These are phyloP conservation scores for Pythium phragmiticola DNA, from an alignment of 352 stramenopile species.

Conservation along the genomic window DNA sequence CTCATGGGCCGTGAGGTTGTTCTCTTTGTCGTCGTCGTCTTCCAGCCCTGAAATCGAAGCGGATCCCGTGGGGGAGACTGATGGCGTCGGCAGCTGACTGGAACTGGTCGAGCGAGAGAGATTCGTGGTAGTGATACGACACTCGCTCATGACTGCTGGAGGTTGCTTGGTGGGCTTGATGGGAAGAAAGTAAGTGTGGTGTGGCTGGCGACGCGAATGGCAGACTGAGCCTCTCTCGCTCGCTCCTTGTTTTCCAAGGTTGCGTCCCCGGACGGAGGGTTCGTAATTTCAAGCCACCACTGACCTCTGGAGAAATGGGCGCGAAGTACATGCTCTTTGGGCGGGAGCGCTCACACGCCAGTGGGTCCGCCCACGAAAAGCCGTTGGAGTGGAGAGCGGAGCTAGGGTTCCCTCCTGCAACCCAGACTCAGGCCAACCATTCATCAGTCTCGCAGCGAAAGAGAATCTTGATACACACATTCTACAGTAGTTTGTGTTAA, in stretches of 20 bases:
- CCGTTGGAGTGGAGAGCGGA: neutral
- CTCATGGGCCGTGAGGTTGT: constrained; percentile 8
- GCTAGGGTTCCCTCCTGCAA: neutral
- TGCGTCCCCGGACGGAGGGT: neutral
- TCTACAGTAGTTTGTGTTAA: too few species aligned
- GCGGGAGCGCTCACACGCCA: constrained; percentile 12
- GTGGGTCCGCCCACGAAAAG: neutral
- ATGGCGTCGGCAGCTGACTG: constrained; percentile 1
- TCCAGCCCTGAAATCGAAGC: neutral
- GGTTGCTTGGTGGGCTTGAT: neutral
- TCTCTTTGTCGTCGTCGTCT: constrained; percentile 19
- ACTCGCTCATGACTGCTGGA: constrained; percentile 16
- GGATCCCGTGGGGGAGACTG: constrained; percentile 9
- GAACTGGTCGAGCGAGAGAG: neutral
- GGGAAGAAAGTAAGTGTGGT: neutral
- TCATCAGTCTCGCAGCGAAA: neutral
- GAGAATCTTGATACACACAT: neutral
- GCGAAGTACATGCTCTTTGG: constrained; percentile 12
- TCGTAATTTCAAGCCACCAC: constrained; percentile 23
- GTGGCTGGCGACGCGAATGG: constrained; percentile 4
- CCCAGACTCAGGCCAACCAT: constrained; percentile 5
- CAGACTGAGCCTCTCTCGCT: constrained; percentile 5
- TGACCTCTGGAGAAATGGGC: constrained; percentile 13
- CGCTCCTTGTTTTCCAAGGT: neutral
- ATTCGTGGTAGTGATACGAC: neutral